These are phyloP conservation scores for Saccharomycopsis fermentans DNA, from an alignment of 805 yeast species.

Conservation along the genomic window DNA sequence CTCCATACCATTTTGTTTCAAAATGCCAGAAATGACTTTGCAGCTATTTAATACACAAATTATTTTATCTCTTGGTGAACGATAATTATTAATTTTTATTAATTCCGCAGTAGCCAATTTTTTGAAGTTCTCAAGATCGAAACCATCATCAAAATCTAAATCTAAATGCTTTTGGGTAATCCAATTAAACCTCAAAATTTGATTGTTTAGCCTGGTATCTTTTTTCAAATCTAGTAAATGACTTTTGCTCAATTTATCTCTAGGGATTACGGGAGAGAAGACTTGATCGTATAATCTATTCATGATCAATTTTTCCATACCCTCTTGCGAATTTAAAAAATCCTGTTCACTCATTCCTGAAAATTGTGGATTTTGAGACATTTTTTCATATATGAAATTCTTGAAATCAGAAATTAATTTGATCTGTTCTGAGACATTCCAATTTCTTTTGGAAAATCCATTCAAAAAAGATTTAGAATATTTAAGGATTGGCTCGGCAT, in stretches of 20 bases:
- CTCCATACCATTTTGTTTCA: slow-evolving; percentile 54
- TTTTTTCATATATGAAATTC: slow-evolving; percentile 54
- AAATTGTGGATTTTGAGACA: slow-evolving; percentile 62
- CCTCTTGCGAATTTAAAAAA: slow-evolving; percentile 71
- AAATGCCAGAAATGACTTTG: slow-evolving; percentile 80
- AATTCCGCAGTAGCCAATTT: slow-evolving; percentile 65
- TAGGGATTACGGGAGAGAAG: slow-evolving; percentile 54
- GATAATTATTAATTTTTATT: slow-evolving; percentile 64
- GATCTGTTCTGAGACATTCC: slow-evolving; percentile 70
- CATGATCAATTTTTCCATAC: slow-evolving; percentile 87
- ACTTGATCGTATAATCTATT: slow-evolving; percentile 69
- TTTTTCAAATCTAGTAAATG: slow-evolving; percentile 54
- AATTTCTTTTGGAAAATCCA: slow-evolving; percentile 59
- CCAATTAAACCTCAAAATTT: slow-evolving; percentile 59
- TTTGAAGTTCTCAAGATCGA: slow-evolving; percentile 43
- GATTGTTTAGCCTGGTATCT: slow-evolving; percentile 44
- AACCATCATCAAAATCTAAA: slow-evolving; percentile 42
- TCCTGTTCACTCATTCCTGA: slow-evolving; percentile 48
- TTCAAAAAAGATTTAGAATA: slow-evolving; percentile 76
- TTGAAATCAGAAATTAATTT: slow-evolving; percentile 74
- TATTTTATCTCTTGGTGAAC: slow-evolving; percentile 91
- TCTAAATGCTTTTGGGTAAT: slow-evolving; percentile 70
- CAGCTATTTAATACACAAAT: slow-evolving; percentile 87
- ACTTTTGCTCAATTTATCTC: slow-evolving; percentile 34
- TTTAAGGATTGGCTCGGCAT: slow-evolving; percentile 82